Evolutionary conservation across 306 rosid genomes (phyloP).

Genomic region (Amphicarpaea edgeworthii): DNA sequence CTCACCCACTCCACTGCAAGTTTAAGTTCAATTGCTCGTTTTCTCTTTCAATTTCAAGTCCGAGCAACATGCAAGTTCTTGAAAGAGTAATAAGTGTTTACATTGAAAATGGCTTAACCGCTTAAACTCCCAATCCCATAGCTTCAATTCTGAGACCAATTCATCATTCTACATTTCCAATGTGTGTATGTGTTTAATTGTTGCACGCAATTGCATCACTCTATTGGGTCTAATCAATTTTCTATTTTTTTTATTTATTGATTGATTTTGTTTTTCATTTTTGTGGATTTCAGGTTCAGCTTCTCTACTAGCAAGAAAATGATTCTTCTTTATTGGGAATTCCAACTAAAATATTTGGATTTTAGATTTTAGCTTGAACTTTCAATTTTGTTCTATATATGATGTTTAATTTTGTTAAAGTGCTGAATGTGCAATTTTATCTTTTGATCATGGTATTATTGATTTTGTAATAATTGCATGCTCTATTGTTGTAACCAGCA

Average conservation of each 20-base stretch:
- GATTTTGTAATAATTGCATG: slow-evolving; percentile 41
- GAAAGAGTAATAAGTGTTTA: too few species aligned
- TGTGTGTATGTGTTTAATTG: background rate
- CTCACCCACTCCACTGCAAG: too few species aligned
- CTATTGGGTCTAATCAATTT: background rate
- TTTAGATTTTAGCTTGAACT: slow-evolving; percentile 34
- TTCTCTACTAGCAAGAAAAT: slow-evolving; percentile 24
- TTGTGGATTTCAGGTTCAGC: slow-evolving; percentile 39
- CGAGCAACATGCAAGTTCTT: too few species aligned
- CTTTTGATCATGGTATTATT: slow-evolving; percentile 4
- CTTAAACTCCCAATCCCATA: too few species aligned
- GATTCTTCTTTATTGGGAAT: slow-evolving; percentile 39
- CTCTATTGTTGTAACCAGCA: slow-evolving; percentile 39
- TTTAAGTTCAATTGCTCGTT: too few species aligned
- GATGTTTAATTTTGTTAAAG: slow-evolving; percentile 23
- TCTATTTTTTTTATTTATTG: background rate
- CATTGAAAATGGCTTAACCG: too few species aligned
- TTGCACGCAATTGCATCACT: slow-evolving; percentile 22
- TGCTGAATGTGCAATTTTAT: background rate
- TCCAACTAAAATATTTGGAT: slow-evolving; percentile 40
- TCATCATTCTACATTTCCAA: background rate
- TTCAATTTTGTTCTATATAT: slow-evolving; percentile 29
- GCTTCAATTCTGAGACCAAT: background rate
- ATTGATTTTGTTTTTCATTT: background rate
- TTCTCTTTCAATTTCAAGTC: too few species aligned